Evolutionary conservation across 768 basidiomycete species (phyloP), one percentile per base, ranked within the genome.

Genomic region (Nidularia pulvinata): DNA sequence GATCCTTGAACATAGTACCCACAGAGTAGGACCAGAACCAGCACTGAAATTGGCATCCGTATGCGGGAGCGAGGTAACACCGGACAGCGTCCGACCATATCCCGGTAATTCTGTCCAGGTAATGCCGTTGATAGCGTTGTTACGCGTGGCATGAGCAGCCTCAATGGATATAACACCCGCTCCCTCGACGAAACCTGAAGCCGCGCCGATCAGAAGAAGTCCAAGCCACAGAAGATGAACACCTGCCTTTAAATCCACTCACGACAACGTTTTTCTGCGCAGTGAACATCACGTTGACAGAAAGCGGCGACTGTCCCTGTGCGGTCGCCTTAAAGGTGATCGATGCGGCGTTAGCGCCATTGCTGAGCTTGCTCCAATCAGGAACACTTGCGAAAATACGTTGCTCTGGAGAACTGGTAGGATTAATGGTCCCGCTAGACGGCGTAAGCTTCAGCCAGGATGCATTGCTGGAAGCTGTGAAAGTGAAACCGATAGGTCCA

Each of bases 151-250:
- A 62, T 89, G 86, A 1, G 76, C 82, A 36, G 86, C 87, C 59
- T 90, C 86, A 30, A 88, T 85, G 1, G 83, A 82, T 39, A 89
- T 72, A 16, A 77, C 81, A 11, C 86, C 85, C 43, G 81, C 76
- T 16, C 78, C 82, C 57, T 89, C 84, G 25, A 89, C 78, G 57
- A 86, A 84, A 3, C 85, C 84, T 79, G 45, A 25, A 42, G 13
- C 11, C 25, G 33, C 33, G 43, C 45, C 19, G 19, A 46, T 33
- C 36, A n/a, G n/a, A n/a, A n/a, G n/a, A n/a, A n/a, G n/a, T 13
- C 5, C 39, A n/a, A 44, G 3, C 14, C 19, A 13, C 10, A 13
- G 19, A 6, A 33, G 16, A 47, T 16, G 30, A 33, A 34, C 19
- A 37, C 68, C 10, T 52, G 79, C 84, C 84, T 58, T 74, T 77